Conservation (phyloP, 192 early-diverging fungal genomes). For the Chytriomyces confervae region DNA sequence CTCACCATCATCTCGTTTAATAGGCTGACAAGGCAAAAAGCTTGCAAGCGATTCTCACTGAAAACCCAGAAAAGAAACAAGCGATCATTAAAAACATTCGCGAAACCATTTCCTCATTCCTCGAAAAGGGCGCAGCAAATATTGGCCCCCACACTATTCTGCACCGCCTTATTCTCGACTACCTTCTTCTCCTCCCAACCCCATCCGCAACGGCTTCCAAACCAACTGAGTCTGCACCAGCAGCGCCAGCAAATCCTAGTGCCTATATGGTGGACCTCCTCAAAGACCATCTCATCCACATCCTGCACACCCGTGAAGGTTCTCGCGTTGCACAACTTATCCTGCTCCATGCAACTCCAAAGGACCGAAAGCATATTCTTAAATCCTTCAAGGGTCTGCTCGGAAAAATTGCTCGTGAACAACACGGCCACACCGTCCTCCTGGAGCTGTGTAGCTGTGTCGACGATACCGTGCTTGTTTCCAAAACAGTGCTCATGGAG, state of each 20-base stretch:
- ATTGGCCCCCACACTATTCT: constrained; percentile 77
- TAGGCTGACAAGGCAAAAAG: constrained; percentile 35
- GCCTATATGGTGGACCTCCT: constrained; percentile 74
- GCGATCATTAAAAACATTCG: constrained; percentile 74
- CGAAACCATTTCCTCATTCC: constrained; percentile 68
- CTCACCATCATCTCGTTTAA: neutral
- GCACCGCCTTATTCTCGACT: constrained; percentile 87
- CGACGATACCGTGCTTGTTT: constrained; percentile 89
- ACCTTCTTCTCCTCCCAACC: constrained; percentile 61
- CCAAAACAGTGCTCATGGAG: constrained; percentile 73
- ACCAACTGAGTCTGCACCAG: neutral
- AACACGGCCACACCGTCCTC: constrained; percentile 88
- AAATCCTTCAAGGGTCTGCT: constrained; percentile 84
- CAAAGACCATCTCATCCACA: constrained; percentile 82
- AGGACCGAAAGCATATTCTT: constrained; percentile 91
- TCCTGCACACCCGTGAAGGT: constrained; percentile 93
- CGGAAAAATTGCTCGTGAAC: constrained; percentile 80
- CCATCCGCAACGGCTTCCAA: constrained; percentile 43
- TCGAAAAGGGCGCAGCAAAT: constrained; percentile 79
- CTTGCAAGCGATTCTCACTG: constrained; percentile 63
- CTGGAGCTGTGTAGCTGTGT: constrained; percentile 83
- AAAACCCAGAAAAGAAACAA: constrained; percentile 73
- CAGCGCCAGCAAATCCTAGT: neutral
- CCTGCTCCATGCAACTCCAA: constrained; percentile 77
- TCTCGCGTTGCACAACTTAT: constrained; percentile 83